These are phyloP conservation scores for Hypoxylon sp. DNA, from an alignment of 2,329 filamentous ascomycete genomes.

Conservation along the genomic window DNA sequence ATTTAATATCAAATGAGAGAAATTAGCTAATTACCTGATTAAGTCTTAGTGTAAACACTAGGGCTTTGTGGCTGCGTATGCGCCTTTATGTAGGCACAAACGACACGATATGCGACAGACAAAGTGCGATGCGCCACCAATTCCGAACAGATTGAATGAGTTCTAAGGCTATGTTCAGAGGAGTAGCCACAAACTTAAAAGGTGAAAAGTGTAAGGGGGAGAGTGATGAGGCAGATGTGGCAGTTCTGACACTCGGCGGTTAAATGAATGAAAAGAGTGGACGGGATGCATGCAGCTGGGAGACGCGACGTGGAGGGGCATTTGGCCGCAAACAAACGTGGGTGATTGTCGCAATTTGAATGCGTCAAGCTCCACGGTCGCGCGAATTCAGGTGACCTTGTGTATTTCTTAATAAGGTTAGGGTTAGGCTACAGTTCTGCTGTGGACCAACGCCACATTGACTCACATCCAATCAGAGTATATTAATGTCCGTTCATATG, in stretches of 20 bases:
- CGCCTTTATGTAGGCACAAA: not conserved
- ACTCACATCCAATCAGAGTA: conserved; percentile 18
- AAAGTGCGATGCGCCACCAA: conserved; percentile 19
- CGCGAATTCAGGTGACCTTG: conserved; percentile 48
- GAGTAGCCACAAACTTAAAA: not conserved
- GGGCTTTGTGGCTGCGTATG: conserved; percentile 4
- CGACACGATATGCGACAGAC: conserved; percentile 16
- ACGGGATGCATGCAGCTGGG: conserved; percentile 20
- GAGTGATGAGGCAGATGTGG: conserved; percentile 24
- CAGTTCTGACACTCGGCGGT: conserved; percentile 37
- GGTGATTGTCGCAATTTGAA: conserved; percentile 32
- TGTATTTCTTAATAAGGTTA: conserved; percentile 25
- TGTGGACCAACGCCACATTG: conserved; percentile 15
- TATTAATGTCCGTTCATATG: not conserved
- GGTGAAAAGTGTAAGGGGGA: conserved; percentile 2
- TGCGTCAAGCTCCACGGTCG: conserved; percentile 37
- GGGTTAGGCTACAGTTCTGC: conserved; percentile 35
- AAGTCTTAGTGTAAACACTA: not conserved
- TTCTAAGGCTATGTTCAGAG: not conserved
- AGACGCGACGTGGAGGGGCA: conserved; percentile 46
- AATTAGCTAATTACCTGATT: conserved; percentile 1
- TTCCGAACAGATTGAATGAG: not conserved
- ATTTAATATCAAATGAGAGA: not conserved
- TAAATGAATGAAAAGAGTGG: conserved; percentile 34
- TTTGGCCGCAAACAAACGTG: conserved; percentile 38